phyloP scores from a whole-genome alignment of 2,329 filamentous ascomycete species.

The Thelonectria discophora region DNA sequence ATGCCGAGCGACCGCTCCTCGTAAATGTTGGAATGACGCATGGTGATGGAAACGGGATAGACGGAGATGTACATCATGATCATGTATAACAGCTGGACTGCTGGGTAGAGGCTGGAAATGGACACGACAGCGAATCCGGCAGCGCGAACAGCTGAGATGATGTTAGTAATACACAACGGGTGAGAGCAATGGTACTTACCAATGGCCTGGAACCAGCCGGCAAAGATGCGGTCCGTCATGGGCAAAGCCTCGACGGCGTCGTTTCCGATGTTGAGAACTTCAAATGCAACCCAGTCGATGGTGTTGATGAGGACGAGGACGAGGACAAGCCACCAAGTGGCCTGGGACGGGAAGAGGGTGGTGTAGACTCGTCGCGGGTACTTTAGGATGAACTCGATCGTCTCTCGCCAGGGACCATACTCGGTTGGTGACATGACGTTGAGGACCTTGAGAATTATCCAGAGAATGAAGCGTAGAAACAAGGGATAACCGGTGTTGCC shows the following conservation, averaged over 20 bases:
- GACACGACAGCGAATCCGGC: constrained; percentile 73
- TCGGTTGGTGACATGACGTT: constrained; percentile 47
- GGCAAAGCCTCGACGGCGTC: constrained; percentile 61
- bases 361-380: constrained; percentile 69
- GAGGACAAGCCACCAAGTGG: constrained; percentile 72
- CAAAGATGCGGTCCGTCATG: constrained; percentile 63
- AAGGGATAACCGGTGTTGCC: constrained; percentile 74
- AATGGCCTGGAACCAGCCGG: constrained; percentile 71
- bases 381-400: constrained; percentile 62
- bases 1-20: constrained; percentile 74
- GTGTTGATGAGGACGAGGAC: constrained; percentile 69
- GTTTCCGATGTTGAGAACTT: constrained; percentile 72
- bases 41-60: constrained; percentile 69
- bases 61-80: constrained; percentile 74
- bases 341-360: constrained; percentile 68
- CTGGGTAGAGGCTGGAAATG: constrained; percentile 65
- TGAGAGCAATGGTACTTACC: constrained; percentile 47
- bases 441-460: constrained; percentile 57
- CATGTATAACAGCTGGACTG: constrained; percentile 67
- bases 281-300: constrained; percentile 72
- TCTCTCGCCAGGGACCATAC: constrained; percentile 55
- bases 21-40: constrained; percentile 76
- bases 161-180: constrained; percentile 20
- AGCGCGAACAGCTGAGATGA: constrained; percentile 63
- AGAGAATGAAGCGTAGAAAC: constrained; percentile 68